Conservation (phyloP, 345 rosid species). For the Pistacia integerrima region DNA sequence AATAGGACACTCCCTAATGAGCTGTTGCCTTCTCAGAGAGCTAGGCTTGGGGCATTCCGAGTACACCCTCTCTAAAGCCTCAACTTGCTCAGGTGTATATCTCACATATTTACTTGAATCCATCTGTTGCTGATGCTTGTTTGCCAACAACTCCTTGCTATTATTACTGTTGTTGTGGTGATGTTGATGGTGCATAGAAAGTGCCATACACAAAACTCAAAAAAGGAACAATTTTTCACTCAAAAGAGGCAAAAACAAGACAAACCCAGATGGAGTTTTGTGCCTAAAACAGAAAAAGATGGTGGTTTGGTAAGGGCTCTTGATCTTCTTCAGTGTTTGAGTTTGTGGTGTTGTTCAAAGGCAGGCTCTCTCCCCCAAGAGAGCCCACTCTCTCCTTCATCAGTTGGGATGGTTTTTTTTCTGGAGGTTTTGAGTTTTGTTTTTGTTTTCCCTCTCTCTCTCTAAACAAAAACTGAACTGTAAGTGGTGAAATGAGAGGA, state of each 20-base stretch:
- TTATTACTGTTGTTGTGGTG: not conserved
- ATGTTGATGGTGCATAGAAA: conserved; percentile 30
- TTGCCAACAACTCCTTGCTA: conserved; percentile 28
- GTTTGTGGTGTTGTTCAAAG: conserved; percentile 11
- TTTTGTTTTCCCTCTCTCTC: not conserved
- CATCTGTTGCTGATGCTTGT: conserved; percentile 35
- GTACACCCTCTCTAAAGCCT: conserved; percentile 78
- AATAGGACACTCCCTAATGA: conserved; percentile 70
- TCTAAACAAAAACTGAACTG: not conserved
- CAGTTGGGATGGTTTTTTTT: conserved; percentile 16
- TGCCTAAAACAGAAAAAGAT: not conserved
- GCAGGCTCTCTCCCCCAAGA: conserved; percentile 64
- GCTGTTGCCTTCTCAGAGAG: conserved; percentile 72
- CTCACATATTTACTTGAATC: conserved; percentile 69
- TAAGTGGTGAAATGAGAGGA: no score
- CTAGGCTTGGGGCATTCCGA: conserved; percentile 80
- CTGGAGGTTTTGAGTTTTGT: not conserved
- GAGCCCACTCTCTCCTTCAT: conserved; percentile 62
- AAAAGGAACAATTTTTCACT: not conserved
- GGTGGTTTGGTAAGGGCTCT: conserved; percentile 22
- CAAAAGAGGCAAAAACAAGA: not conserved
- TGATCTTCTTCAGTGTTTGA: conserved; percentile 27
- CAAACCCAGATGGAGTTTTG: not conserved
- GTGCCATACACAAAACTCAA: conserved; percentile 33
- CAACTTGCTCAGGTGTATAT: conserved; percentile 79